Base-by-base conservation (phyloP, 192 early-diverging fungal species). In the Backusella liffmaniae region DNA sequence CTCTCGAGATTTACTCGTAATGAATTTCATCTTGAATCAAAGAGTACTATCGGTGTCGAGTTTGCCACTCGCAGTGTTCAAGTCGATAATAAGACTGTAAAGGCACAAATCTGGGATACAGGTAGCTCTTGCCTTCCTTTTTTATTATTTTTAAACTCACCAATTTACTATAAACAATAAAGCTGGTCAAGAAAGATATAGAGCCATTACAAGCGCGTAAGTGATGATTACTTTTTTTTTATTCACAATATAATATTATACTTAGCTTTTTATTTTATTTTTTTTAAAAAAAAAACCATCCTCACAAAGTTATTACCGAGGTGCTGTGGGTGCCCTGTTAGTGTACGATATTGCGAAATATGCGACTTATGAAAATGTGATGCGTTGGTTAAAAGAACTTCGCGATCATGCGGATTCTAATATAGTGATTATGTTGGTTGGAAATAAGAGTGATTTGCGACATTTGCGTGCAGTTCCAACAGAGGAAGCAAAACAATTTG, bases 41-140 rank as follows among this genome's bases (percentile, higher is more conserved):
- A 97, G 84, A 96, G 97, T n/a, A 99, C 97, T 71, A 99, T 99
- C 81, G 97, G 97, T 77, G 96, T 99, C 46, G 97, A 99, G 82
- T 99, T 98, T 85, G 96, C 95, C 46, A 98, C 96, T 36, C 88
- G 96, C 73, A 93, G 89, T 86, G 95, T 99, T 75, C 93, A 97
- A 82, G 95, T 99, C 34, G 96, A 99, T 78, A 86, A 89, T 74
- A 99, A 99, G 85, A 96, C 93, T 15, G 95, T 99, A 83, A 99
- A 98, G 85, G 95, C 96, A 53, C 96, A 99, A 83, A 97, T 99
- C 84, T 99, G 97, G 97, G 97, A 99, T 86, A 99, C 97, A 71
- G 97, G 95, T 87, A 82, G 79, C 79, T 5, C 13, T 44, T 3
- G 0, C 4, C 42, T 6, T 23, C 12, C n/a, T 8, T 37, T 29